Evolutionary conservation across 768 basidiomycete species (phyloP).

Genomic region (Boletus reticulatus): DNA sequence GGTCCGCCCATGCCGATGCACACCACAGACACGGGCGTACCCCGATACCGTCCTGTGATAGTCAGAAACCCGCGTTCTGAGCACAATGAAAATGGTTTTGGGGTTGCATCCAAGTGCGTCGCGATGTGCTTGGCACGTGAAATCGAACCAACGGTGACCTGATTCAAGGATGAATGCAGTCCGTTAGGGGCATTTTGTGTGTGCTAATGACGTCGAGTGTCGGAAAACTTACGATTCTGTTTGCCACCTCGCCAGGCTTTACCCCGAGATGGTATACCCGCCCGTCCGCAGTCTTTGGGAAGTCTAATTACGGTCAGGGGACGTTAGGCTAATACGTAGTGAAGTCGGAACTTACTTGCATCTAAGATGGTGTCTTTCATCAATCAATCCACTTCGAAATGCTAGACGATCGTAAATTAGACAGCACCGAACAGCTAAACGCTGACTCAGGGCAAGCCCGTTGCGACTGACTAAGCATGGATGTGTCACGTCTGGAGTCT

Average conservation of each 20-base stretch:
- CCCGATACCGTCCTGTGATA: slow-evolving; percentile 64
- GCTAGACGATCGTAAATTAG: background rate
- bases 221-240: slow-evolving; percentile 56
- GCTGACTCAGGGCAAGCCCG: background rate
- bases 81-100: slow-evolving; percentile 56
- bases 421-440: background rate
- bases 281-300: slow-evolving; percentile 68
- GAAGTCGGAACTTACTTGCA: slow-evolving; percentile 52
- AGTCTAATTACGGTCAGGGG: slow-evolving; percentile 45
- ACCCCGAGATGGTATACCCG: slow-evolving; percentile 82
- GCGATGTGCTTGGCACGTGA: slow-evolving; percentile 64
- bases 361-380: slow-evolving; percentile 67
- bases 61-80: slow-evolving; percentile 79
- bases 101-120: slow-evolving; percentile 55
- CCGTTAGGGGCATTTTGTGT: background rate
- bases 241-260: slow-evolving; percentile 74
- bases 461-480: slow-evolving; percentile 5
- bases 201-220: background rate
- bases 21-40: slow-evolving; percentile 64
- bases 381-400: background rate
- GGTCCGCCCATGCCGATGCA: slow-evolving; percentile 84
- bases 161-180: slow-evolving; percentile 1
- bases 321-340: background rate
- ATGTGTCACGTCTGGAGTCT: background rate
- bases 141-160: slow-evolving; percentile 76